Evolutionary conservation across 208 protist genomes (phyloP).

Genomic region (Entamoeba nuttalli): DNA sequence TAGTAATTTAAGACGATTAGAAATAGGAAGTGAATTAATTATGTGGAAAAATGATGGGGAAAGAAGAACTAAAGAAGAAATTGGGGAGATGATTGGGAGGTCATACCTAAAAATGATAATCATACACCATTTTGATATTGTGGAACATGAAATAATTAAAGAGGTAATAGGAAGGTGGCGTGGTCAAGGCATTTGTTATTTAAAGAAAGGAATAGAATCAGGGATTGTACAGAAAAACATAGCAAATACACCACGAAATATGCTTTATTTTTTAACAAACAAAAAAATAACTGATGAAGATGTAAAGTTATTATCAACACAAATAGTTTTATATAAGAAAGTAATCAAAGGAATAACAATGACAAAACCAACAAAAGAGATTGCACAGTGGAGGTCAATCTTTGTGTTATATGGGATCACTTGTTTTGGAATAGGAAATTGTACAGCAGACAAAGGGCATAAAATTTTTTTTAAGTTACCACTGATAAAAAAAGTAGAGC

Average conservation of each 20-base stretch:
- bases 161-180: not conserved
- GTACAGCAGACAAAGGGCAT: not conserved
- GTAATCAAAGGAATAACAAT: not conserved
- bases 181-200: not conserved
- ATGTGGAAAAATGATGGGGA: not conserved
- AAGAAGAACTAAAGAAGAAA: not conserved
- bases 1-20: not conserved
- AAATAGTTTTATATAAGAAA: not conserved
- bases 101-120: not conserved
- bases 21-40: not conserved
- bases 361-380: not conserved
- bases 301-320: not conserved
- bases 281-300: not conserved
- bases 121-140: not conserved
- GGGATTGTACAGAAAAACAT: not conserved
- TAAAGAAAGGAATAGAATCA: not conserved
- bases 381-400: not conserved
- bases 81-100: not conserved
- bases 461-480: not conserved
- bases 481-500: not conserved
- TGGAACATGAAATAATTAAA: not conserved
- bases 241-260: not conserved
- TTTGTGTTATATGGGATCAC: not conserved
- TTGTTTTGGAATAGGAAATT: not conserved
- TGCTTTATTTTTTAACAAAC: not conserved